Conservation (phyloP, 805 yeast genomes). For the Monosporozyma servazzii region DNA sequence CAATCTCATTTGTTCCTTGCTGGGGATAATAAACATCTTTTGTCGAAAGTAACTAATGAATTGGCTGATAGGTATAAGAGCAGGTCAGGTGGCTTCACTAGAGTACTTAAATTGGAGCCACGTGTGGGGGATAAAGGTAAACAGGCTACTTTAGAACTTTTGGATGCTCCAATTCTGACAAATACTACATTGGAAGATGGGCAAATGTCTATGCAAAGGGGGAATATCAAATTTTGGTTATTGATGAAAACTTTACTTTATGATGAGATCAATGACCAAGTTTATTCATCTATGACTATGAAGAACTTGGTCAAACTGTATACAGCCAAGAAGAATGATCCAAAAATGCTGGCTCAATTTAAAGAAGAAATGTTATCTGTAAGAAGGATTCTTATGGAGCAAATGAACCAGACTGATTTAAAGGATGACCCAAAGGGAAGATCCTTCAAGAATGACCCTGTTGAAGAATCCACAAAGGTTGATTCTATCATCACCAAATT, state of each 20-base stretch:
- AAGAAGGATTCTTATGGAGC: slow-evolving; percentile 3
- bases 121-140: slow-evolving; percentile 86
- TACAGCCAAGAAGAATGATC: slow-evolving; percentile 10
- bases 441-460: background rate
- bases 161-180: slow-evolving; percentile 44
- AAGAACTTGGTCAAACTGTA: slow-evolving; percentile 19
- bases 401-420: background rate
- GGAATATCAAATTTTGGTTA: slow-evolving; percentile 28
- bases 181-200: slow-evolving; percentile 5
- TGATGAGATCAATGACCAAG: slow-evolving; percentile 11
- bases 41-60: slow-evolving; percentile 60
- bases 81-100: slow-evolving; percentile 76
- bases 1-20: slow-evolving; percentile 38
- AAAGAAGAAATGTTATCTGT: slow-evolving; percentile 8
- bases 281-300: slow-evolving; percentile 11
- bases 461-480: background rate
- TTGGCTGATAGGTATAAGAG: slow-evolving; percentile 52
- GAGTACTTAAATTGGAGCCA: slow-evolving; percentile 76
- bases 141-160: slow-evolving; percentile 79
- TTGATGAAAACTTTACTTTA: slow-evolving; percentile 16
- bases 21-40: slow-evolving; percentile 35
- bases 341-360: slow-evolving; percentile 3
- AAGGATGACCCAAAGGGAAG: background rate
- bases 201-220: slow-evolving; percentile 17
- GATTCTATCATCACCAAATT: background rate